phyloP scores from a whole-genome alignment of 2,329 filamentous ascomycete species.

The Colletotrichum melonis region DNA sequence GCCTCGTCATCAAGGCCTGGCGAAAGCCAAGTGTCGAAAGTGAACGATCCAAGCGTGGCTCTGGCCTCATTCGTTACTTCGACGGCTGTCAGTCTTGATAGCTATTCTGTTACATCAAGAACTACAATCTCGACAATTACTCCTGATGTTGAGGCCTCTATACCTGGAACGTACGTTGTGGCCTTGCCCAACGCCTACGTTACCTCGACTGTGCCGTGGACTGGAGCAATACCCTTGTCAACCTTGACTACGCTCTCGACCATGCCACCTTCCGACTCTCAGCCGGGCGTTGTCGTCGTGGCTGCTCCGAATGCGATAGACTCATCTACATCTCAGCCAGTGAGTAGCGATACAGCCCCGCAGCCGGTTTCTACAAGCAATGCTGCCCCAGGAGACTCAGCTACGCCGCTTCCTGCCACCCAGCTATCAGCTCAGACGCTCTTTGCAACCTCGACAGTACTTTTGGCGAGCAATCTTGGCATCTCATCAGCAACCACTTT shows the following conservation, averaged over 20 bases:
- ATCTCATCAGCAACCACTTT: background rate
- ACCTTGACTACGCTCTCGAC: slow-evolving; percentile 8
- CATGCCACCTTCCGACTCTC: background rate
- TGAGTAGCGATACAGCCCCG: background rate
- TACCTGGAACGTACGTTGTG: background rate
- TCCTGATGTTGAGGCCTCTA: background rate
- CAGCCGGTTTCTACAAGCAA: background rate
- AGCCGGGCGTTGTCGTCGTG: background rate
- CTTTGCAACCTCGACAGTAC: background rate
- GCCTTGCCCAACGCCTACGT: background rate
- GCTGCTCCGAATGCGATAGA: background rate
- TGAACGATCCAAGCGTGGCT: background rate
- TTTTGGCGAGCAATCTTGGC: background rate
- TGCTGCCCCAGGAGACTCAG: background rate
- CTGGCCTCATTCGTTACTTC: background rate
- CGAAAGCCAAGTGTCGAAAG: background rate
- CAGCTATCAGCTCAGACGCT: background rate
- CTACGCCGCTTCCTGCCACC: background rate
- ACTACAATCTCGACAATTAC: background rate
- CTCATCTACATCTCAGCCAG: background rate
- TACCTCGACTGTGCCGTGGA: background rate
- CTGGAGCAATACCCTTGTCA: background rate
- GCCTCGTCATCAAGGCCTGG: background rate
- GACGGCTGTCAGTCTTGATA: background rate
- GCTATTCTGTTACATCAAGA: background rate